Base-by-base conservation (phyloP, 352 stramenopile genomes). In the Pythium grandisporangium region DNA sequence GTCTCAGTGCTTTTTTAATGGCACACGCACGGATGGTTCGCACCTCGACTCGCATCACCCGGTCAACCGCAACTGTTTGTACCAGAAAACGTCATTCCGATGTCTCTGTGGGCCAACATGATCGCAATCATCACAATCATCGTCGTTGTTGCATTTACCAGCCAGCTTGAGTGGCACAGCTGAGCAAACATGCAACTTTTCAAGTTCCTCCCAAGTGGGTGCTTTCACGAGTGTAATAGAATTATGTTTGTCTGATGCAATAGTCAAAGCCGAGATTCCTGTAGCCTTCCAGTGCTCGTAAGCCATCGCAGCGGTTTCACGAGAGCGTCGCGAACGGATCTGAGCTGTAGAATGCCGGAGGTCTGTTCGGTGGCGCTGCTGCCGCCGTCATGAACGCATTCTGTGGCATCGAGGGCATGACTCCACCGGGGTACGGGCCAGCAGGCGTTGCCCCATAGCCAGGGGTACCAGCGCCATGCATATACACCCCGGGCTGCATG, bases 1-100 rank as follows among this genome's bases (percentile, higher is more conserved):
- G 10, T 26, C 53, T 6, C 58, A 82, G 21, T 91, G 77, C 52
- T 91, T 63, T 43, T 84, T 59, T 54, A 47, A 84, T 6, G 75
- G 75, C 26, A 84, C 69, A 0, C 59, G 60, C 40, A 59, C 61
- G 1, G 60, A 69, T 37, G 77, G 77, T 17, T 75, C 56, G 47
- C 36, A 70, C 6, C 39, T 78, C 0, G 61, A 77, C 35, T 83
- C 74, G 30, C 35, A 71, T 7, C 72, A 87, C 42, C 63, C 72
- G 4, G 67, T 88, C 19, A 91, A 91, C 42, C 67, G 61, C 32
- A 83, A 88, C 44, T 91, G 77, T 33, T 40, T 88, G 42, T 71
- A 75, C 32, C 66, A 86, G 42, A 84, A 83, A 42, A 77, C 70
- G 2, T 68, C 64, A 4, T 62, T 85, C 37, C 51, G 36, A 10